Evolutionary conservation across 1,139 yeast genomes (phyloP).

Genomic region (Lodderomyces orthopsilosis): DNA sequence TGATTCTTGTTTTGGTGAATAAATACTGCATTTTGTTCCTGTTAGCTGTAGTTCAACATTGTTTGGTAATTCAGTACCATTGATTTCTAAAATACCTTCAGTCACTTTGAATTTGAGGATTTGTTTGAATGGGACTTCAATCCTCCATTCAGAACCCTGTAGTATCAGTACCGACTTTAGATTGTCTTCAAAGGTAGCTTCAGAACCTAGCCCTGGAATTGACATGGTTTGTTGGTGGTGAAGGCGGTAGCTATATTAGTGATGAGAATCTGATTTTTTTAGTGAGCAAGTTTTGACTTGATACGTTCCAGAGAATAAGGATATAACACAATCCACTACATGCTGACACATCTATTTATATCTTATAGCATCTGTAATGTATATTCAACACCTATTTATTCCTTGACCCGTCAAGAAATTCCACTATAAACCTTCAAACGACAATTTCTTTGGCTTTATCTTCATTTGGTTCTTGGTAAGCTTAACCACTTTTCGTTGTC

Average conservation of each 20-base stretch:
- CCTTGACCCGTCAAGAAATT: constrained; percentile 5
- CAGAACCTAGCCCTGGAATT: constrained; percentile 25
- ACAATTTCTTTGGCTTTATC: constrained; percentile 40
- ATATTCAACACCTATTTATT: not conserved
- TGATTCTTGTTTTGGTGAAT: constrained; percentile 52
- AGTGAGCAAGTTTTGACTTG: too few relatives aligned
- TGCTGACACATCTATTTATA: not conserved
- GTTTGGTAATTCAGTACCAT: constrained; percentile 86
- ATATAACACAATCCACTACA: not conserved
- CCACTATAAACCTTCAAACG: constrained; percentile 8
- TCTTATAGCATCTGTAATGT: not conserved
- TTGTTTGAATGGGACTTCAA: constrained; percentile 65
- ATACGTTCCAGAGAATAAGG: too few relatives aligned
- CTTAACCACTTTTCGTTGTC: constrained; percentile 33
- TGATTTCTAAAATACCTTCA: constrained; percentile 80
- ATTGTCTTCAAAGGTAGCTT: constrained; percentile 5
- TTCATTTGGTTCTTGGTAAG: constrained; percentile 34
- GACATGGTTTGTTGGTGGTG: constrained; percentile 11
- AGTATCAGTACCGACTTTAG: constrained; percentile 28
- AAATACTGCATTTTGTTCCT: constrained; percentile 59
- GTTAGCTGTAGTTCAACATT: constrained; percentile 61
- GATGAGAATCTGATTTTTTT: too few relatives aligned
- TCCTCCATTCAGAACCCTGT: constrained; percentile 74
- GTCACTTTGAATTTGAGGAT: constrained; percentile 54
- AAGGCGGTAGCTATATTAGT: too few relatives aligned